Evolutionary conservation across 176 grass and related monocot genomes (phyloP).

Genomic region (Triticum aestivum): IWGSC_CS_RefSeq_v2.1 NC_057807.1:655008516-655009015

Average conservation of each 20-base stretch:
- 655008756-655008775: background rate
- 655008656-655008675: slow-evolving; percentile 89
- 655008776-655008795: background rate
- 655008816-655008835: background rate
- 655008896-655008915: background rate
- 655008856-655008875: background rate
- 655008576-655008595: background rate
- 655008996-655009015: slow-evolving; percentile 5
- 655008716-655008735: slow-evolving; percentile 94
- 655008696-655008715: slow-evolving; percentile 94
- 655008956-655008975: background rate
- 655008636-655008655: background rate
- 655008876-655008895: background rate
- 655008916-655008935: background rate
- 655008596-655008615: background rate
- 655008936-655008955: background rate
- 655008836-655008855: background rate
- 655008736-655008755: slow-evolving; percentile 76
- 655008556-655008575: slow-evolving; percentile 54
- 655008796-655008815: background rate
- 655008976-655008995: background rate
- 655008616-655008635: background rate
- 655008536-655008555: slow-evolving; percentile 66
- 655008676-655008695: slow-evolving; percentile 82
- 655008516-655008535: slow-evolving; percentile 82